These are phyloP conservation scores for Leccinum griseonigrum DNA, from an alignment of 1,284 basidiomycete species.

Conservation along the genomic window DNA sequence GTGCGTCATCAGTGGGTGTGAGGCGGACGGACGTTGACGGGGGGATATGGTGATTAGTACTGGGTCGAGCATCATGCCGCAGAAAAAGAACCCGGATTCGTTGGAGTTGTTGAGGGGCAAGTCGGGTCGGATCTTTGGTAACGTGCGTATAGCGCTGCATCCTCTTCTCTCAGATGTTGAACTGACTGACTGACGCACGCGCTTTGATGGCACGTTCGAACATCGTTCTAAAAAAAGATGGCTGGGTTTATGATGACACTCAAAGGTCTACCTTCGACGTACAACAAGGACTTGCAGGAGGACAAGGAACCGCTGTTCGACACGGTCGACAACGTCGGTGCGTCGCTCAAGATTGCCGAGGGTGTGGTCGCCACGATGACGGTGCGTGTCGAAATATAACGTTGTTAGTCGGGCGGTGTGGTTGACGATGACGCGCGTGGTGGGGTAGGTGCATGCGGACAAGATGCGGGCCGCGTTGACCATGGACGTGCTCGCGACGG, in stretches of 20 bases:
- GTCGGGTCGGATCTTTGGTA: conserved; percentile 91
- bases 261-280: conserved; percentile 96
- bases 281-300: conserved; percentile 99
- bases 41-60: conserved; percentile 55
- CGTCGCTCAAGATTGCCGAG: conserved; percentile 90
- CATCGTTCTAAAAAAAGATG: conserved; percentile 53
- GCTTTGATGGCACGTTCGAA: not conserved
- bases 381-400: conserved; percentile 41
- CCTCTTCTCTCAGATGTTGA: not conserved
- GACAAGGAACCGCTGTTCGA: conserved; percentile 99
- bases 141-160: conserved; percentile 45
- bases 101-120: conserved; percentile 95
- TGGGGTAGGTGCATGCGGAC: conserved; percentile 72
- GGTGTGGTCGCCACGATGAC: conserved; percentile 91
- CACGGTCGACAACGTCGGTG: conserved; percentile 86
- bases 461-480: conserved; percentile 92
- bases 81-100: conserved; percentile 99
- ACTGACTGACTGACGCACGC: not conserved
- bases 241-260: conserved; percentile 98
- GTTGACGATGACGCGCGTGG: not conserved
- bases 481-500: conserved; percentile 96
- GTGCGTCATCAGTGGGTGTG: conserved; percentile 39
- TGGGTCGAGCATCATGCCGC: conserved; percentile 99
- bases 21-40: conserved; percentile 3
- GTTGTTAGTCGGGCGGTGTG: not conserved